These are phyloP conservation scores for Dactylellina drechsleri DNA, from an alignment of 2,329 filamentous ascomycete genomes.

Conservation along the genomic window DNA sequence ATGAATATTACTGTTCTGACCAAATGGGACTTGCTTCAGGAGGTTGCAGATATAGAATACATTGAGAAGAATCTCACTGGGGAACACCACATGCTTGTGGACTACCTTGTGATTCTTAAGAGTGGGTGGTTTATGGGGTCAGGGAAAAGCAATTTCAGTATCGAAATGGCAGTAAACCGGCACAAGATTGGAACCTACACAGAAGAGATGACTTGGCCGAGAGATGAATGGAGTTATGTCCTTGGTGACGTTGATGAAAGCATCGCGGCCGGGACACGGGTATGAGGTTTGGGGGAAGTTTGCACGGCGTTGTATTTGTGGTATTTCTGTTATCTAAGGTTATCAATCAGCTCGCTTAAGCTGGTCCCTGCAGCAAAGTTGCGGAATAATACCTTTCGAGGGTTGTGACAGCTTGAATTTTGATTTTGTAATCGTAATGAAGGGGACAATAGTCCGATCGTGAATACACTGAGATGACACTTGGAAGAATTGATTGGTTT, in stretches of 20 bases:
- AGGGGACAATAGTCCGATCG: not conserved
- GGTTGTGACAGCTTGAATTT: too few species aligned
- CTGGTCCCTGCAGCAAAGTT: conserved; percentile 34
- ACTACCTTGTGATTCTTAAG: conserved; percentile 5
- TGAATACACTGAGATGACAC: not conserved
- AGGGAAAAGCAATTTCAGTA: conserved; percentile 2
- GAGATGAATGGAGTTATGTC: conserved; percentile 13
- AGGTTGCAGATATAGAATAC: conserved; percentile 12
- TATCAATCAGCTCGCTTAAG: conserved; percentile 50
- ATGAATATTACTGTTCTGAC: conserved; percentile 1
- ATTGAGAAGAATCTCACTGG: conserved; percentile 1
- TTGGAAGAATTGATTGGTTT: not conserved
- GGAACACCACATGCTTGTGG: not conserved
- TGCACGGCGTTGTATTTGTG: conserved; percentile 28
- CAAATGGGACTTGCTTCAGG: conserved; percentile 4
- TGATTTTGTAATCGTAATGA: not conserved
- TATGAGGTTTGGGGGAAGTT: not conserved
- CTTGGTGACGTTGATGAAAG: not conserved
- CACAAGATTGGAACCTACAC: not conserved
- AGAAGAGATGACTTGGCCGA: not conserved
- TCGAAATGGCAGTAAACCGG: not conserved
- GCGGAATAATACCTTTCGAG: too few species aligned
- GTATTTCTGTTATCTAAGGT: conserved; percentile 52
- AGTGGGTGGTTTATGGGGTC: conserved; percentile 14
- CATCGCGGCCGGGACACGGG: not conserved